Base-by-base conservation (phyloP, 805 yeast genomes). In the Candida dajiaensis region DNA sequence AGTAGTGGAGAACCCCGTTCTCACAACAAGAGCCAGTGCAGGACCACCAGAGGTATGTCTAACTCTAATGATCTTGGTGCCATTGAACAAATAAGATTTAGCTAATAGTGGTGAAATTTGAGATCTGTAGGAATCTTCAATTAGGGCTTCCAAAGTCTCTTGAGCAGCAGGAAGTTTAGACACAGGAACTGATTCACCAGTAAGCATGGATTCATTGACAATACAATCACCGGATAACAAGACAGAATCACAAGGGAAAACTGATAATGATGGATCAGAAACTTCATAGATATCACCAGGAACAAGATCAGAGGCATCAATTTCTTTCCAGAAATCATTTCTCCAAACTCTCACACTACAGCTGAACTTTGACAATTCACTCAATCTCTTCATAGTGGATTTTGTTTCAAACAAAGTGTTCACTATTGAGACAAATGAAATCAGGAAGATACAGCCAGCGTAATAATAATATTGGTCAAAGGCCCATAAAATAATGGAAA, bases 181-280 rank as follows among this genome's bases (percentile, higher is more conserved):
- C 3, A 94, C 96, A 0, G 99, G 99, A 1, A 94, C 97, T 44
- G 97, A 89, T 64, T 94, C 99, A 36, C 99, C 99, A 0, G 99
- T 94, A 19, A 94, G 73, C 96, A 94, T 94, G 6, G 97, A 86
- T 62, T 94, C 99, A 64, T 94, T 94, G n/a, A 94, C 85, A 45
- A 94, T 89, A 62, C 96, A 87, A 61, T 90, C 98, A 43, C 99
- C 99, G 29, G 89, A 79, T 18, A 92, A 67, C 42, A 94, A 70
- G 12, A 94, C 65, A 0, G 96, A 85, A 65, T 94, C 99, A 61
- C 97, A 89, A 0, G 99, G 99, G 41, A 92, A 73, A 1, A 76
- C 58, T 4, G 71, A 57, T 47, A 94, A 68, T 0, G 85, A 77
- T 0, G 97, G 95, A 58, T 90, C 97, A 1, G 89, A 82, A 31